Percentiles rank a stretch among this genome's conserved stretches.
Evolutionary conservation across 192 early-diverging fungal genomes (phyloP).

Genomic region (Podila verticillata): DNA sequence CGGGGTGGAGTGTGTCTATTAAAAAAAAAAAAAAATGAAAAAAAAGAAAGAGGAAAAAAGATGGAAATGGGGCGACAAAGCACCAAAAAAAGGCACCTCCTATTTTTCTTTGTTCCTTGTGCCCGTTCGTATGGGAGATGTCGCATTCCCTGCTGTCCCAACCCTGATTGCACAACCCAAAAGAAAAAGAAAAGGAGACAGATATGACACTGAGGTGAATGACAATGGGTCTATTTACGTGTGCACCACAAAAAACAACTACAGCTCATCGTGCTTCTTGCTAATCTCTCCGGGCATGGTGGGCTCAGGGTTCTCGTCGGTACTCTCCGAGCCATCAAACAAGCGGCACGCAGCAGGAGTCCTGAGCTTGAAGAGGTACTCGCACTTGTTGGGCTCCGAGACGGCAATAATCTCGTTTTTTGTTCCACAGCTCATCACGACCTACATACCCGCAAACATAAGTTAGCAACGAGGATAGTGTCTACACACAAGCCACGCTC

Average conservation of each 20-base stretch:
- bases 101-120: neutral
- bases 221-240: too few species aligned
- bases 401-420: conserved; percentile 77
- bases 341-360: conserved; percentile 83
- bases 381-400: conserved; percentile 92
- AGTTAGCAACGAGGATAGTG: neutral
- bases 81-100: neutral
- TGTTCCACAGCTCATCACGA: conserved; percentile 68
- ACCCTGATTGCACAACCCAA: too few species aligned
- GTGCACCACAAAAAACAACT: too few species aligned
- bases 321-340: neutral
- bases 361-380: conserved; percentile 82
- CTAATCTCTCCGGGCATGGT: neutral
- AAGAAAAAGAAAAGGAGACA: neutral
- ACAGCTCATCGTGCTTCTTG: conserved; percentile 16
- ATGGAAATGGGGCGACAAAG: neutral
- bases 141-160: too few species aligned
- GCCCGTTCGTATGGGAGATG: too few species aligned
- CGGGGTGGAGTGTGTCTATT: neutral
- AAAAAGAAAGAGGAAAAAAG: neutral
- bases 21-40: neutral
- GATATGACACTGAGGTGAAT: neutral
- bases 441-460: conserved; percentile 1
- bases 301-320: conserved; percentile 1
- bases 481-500: too few species aligned